Base-by-base conservation (phyloP, 345 rosid genomes). In the Acer campestre region DNA sequence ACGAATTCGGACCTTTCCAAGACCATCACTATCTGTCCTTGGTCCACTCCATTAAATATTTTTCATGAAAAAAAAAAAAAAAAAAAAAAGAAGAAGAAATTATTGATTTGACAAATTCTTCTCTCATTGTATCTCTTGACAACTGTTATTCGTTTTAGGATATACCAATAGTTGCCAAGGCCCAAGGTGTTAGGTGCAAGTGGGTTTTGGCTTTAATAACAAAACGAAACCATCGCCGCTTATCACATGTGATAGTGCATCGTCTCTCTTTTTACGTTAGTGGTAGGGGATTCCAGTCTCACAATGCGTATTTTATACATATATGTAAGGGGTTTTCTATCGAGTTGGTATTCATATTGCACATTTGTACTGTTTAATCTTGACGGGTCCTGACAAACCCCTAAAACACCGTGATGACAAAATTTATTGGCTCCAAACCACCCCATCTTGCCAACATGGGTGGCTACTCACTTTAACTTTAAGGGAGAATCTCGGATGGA, bases 51-150 rank as follows among this genome's bases (percentile, higher is more conserved):
- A 55, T 65, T 74, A 66, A 67, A 44, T 29, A 65, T 2, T 14
- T 10, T 75, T 74, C 70, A 35, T 35, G 38, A 1, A 35, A 31
- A 31, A 31, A 31, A 72, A 20, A 14, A 5, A 18, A 1, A 31
- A 72, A 20, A 14, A 5, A 18, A 1, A 31, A 44, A 58, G 7
- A 4, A 10, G 7, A 7, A 70, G 71, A 67, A 44, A 75, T 58
- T 44, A 1, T 68, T 61, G 77, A 81, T 70, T 79, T 65, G 84
- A 76, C 79, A 17, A 22, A 17, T 73, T n/a, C 77, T 0, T 61
- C 29, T n/a, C 27, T 4, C 6, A 4, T 35, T 42, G 1, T 42
- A 42, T 42, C 46, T 42, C 61, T 20, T 12, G 61, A 64, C 75
- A 53, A 71, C 18, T 66, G 48, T 40, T 12, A 53, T 56, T 7